Evolutionary conservation across 306 rosid species (phyloP), one percentile per base, ranked within the genome.

Genomic region (Dryas drummondii): DNA sequence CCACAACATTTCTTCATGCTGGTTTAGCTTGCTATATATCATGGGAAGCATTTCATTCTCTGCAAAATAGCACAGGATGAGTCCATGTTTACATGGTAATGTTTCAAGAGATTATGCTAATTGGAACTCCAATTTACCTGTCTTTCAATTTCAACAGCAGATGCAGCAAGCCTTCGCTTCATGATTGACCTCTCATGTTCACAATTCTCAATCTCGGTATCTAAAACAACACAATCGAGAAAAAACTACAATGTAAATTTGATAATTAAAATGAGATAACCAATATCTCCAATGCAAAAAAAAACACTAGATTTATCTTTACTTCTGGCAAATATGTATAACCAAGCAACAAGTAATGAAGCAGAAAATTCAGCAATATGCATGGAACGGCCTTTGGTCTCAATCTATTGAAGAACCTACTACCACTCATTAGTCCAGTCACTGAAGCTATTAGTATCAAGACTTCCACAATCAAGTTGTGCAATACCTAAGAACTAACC

Each of bases 41-140:
- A 91, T 57, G 94, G 96, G 89, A 94, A 94, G 90, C 98, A 92
- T 80, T 83, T 94, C 96, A 92, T 88, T 85, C 97, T 92, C 97
- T 92, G 97, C 65, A 86, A 79, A 76, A 71, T 1, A 41, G 69
- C 71, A 70, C 37, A 50, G 44, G 57, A 85, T 62, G 59, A 72
- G 67, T 64, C n/a, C 45, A 73, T 45, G 70, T 83, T 47, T 48
- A 12, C 52, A 41, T 17, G 3, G 64, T 16, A 63, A 2, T 3
- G 52, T 57, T 10, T 14, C 14, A 59, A 19, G 41, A 15, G 3
- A 15, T 14, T 32, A 63, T 44, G 42, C 19, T 10, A 14, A 17
- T 47, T 11, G 32, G 45, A 17, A 66, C 61, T 44, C 6, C 69
- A 8, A 58, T 22, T 74, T 82, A 92, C 99, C 97, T 90, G 96